Evolutionary conservation across 2,329 filamentous ascomycete species (phyloP).

Genomic region (Eurotiales sp.): DNA sequence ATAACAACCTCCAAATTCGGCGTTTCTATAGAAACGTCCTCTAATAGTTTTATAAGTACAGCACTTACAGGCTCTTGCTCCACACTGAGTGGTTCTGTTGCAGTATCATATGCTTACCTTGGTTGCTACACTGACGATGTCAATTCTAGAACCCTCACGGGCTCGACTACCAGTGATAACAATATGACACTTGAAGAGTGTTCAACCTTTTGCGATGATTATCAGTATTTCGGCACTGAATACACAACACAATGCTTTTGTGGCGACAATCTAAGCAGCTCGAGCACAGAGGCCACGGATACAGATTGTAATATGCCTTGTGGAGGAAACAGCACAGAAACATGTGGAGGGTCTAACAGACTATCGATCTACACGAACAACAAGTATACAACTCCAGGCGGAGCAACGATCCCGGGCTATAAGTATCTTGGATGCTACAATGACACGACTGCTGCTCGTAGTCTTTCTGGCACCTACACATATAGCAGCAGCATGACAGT

Average conservation of each 20-base stretch:
- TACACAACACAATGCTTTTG: constrained; percentile 28
- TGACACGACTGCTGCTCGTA: constrained; percentile 10
- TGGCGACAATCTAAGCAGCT: constrained; percentile 17
- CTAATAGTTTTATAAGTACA: constrained; percentile 11
- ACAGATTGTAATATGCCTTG: constrained; percentile 53
- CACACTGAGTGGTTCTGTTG: constrained; percentile 1
- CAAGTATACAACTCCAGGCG: constrained; percentile 21
- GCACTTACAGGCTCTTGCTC: constrained; percentile 11
- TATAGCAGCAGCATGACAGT: constrained; percentile 9
- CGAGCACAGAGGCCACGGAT: constrained; percentile 19
- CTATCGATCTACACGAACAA: constrained; percentile 52
- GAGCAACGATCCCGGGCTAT: constrained; percentile 7
- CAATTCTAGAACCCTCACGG: constrained; percentile 16
- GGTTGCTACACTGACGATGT: constrained; percentile 28
- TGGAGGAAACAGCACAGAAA: constrained; percentile 31
- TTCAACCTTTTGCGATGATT: constrained; percentile 24
- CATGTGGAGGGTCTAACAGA: constrained; percentile 28
- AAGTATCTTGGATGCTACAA: constrained; percentile 10
- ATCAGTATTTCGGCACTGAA: constrained; percentile 28
- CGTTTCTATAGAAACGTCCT: constrained; percentile 3
- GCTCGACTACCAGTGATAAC: constrained; percentile 12
- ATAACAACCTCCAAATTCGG: constrained; percentile 11
- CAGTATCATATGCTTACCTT: constrained; percentile 15
- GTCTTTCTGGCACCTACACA: constrained; percentile 8
- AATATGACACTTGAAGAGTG: constrained; percentile 27